Percentiles rank a stretch among this genome's conserved stretches.
These are phyloP conservation scores for Senna siamea DNA, from an alignment of 306 rosid species.

Conservation along the genomic window DNA sequence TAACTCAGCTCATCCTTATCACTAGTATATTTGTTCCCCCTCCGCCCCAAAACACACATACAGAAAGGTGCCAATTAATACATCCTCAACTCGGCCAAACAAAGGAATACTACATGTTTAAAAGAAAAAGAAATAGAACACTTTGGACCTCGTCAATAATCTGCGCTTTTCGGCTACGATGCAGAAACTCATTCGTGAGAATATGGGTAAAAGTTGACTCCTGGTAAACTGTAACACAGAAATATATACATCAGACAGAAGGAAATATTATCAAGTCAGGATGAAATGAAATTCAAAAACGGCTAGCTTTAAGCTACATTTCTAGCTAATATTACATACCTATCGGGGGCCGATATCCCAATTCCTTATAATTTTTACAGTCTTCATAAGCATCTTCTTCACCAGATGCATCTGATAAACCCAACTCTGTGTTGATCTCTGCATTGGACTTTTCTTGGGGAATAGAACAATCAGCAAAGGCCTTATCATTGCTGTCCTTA, in stretches of 20 bases:
- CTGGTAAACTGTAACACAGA: conserved; percentile 62
- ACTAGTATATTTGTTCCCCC: background rate
- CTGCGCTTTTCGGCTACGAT: conserved; percentile 84
- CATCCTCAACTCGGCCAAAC: conserved; percentile 31
- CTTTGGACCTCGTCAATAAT: conserved; percentile 84
- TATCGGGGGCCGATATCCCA: conserved; percentile 58
- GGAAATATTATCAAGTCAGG: conserved; percentile 5
- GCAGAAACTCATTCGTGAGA: conserved; percentile 78
- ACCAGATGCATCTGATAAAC: conserved; percentile 90
- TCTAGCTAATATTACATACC: conserved; percentile 51
- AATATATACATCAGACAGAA: conserved; percentile 35
- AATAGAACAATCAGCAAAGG: conserved; percentile 75
- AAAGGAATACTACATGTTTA: conserved; percentile 24
- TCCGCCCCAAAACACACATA: background rate
- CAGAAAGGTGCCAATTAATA: background rate
- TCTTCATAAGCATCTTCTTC: conserved; percentile 79
- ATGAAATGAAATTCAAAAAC: conserved; percentile 28
- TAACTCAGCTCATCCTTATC: conserved; percentile 17
- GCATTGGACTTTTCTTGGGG: conserved; percentile 98
- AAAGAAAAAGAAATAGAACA: conserved; percentile 32
- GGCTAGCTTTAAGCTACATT: conserved; percentile 28
- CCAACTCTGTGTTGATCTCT: conserved; percentile 93
- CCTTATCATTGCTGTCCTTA: conserved; percentile 71
- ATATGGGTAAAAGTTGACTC: conserved; percentile 68
- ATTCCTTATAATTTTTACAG: conserved; percentile 61